phyloP scores from a whole-genome alignment of 345 rosid species.

The Toxicodendron radicans region DNA sequence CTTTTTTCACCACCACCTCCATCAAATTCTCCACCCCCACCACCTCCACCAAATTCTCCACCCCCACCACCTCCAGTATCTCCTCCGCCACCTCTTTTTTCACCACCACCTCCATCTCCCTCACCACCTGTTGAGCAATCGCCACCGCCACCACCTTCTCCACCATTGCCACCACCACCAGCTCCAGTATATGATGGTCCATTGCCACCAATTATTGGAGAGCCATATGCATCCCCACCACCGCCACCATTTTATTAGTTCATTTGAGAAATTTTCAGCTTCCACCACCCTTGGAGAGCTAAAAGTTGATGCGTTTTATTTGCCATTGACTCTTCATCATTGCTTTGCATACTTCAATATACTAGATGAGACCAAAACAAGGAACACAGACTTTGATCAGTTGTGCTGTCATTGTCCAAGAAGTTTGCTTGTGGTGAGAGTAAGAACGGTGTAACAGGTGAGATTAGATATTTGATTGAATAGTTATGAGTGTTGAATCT shows the following conservation, averaged over 20 bases:
- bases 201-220: slow-evolving; percentile 35
- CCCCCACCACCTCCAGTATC: slow-evolving; percentile 7
- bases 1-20: slow-evolving; percentile 16
- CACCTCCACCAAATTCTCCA: slow-evolving; percentile 27
- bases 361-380: neutral
- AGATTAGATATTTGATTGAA: slow-evolving; percentile 2
- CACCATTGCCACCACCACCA: slow-evolving; percentile 19
- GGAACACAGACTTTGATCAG: neutral
- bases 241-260: slow-evolving; percentile 35
- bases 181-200: slow-evolving; percentile 26
- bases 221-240: slow-evolving; percentile 43
- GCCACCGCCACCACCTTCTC: slow-evolving; percentile 17
- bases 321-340: neutral
- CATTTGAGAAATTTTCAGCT: neutral
- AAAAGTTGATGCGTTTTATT: neutral
- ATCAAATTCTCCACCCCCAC: slow-evolving; percentile 19
- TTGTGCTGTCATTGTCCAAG: neutral
- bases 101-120: slow-evolving; percentile 16
- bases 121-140: slow-evolving; percentile 8
- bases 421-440: neutral
- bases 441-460: neutral
- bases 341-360: neutral
- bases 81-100: slow-evolving; percentile 18
- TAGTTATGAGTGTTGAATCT: neutral
- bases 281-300: slow-evolving; percentile 4